Percentiles rank a stretch among this genome's conserved stretches.
These are phyloP conservation scores for Conoideocrella luteorostrata DNA, from an alignment of 2,329 filamentous ascomycete species.

Conservation along the genomic window DNA sequence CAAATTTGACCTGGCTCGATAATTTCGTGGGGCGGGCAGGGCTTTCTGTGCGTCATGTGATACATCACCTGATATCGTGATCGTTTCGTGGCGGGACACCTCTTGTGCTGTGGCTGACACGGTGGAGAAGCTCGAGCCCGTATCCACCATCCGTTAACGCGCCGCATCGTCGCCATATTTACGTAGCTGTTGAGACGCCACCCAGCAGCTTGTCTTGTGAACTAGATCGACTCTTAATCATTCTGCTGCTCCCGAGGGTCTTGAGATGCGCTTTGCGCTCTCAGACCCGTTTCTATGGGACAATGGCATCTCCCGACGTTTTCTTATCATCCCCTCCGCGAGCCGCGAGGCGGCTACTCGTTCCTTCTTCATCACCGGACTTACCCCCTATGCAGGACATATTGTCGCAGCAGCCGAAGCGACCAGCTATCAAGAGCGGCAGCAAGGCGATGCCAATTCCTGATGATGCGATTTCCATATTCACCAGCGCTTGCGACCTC, in stretches of 20 bases:
- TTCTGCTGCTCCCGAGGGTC: conserved; percentile 21
- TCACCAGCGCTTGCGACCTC: conserved; percentile 36
- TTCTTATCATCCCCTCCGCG: conserved; percentile 25
- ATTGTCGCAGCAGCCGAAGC: conserved; percentile 29
- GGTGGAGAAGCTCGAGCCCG: neutral
- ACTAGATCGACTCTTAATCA: conserved; percentile 10
- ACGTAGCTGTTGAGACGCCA: neutral
- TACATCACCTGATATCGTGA: conserved; percentile 28
- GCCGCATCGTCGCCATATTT: neutral
- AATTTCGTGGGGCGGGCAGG: conserved; percentile 32
- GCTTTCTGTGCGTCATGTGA: conserved; percentile 30
- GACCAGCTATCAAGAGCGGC: conserved; percentile 27
- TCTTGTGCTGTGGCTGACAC: conserved; percentile 5
- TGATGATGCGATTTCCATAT: conserved; percentile 27
- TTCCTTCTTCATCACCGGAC: conserved; percentile 46
- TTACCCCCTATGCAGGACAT: conserved; percentile 47
- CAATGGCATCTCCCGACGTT: conserved; percentile 28
- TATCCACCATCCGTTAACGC: conserved; percentile 1
- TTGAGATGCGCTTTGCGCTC: conserved; percentile 43
- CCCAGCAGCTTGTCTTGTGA: neutral
- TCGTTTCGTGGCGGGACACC: conserved; percentile 19
- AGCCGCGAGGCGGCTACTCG: conserved; percentile 24
- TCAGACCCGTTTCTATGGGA: conserved; percentile 20
- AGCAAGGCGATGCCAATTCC: conserved; percentile 32
- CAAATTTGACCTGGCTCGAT: conserved; percentile 27